A percentile compares a stretch with the other conserved stretches of the same genome.
Conservation (phyloP, 805 yeast species). For the Candida lessepsii region DNA sequence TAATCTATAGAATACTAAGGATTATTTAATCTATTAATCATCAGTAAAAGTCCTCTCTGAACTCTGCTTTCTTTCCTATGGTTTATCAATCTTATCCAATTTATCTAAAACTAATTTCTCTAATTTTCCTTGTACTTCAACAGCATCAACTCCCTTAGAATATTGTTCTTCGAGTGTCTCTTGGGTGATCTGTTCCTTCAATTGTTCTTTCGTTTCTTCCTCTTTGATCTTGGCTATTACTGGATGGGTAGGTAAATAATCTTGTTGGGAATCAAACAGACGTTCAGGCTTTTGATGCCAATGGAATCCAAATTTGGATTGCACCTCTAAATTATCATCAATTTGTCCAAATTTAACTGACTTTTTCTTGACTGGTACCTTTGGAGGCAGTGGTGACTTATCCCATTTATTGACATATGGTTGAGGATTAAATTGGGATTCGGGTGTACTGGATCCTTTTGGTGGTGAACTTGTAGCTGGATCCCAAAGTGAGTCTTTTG, state of each 20-base stretch:
- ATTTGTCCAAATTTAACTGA: not conserved
- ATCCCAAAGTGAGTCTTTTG: constrained; percentile 39
- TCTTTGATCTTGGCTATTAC: constrained; percentile 5
- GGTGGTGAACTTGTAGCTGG: constrained; percentile 47
- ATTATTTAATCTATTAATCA: no score
- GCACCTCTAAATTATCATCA: constrained; percentile 9
- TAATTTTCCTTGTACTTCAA: constrained; percentile 13
- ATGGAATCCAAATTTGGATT: constrained; percentile 17
- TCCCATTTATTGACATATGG: constrained; percentile 29
- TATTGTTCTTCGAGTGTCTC: constrained; percentile 1
- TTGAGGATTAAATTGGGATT: not conserved
- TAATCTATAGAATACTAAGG: no score
- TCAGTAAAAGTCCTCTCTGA: constrained; percentile 5
- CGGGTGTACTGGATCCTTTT: constrained; percentile 3
- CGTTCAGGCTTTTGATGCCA: constrained; percentile 27
- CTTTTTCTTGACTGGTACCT: not conserved
- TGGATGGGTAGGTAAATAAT: constrained; percentile 31
- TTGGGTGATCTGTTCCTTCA: not conserved
- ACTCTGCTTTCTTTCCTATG: constrained; percentile 5
- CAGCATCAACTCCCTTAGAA: constrained; percentile 13
- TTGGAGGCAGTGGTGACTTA: constrained; percentile 10
- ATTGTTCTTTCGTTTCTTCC: not conserved
- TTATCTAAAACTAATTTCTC: constrained; percentile 11
- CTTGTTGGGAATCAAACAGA: constrained; percentile 26
- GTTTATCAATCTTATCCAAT: not conserved